Base-by-base conservation (phyloP, 2,329 filamentous ascomycete species). In the Pyricularia sp. region DNA sequence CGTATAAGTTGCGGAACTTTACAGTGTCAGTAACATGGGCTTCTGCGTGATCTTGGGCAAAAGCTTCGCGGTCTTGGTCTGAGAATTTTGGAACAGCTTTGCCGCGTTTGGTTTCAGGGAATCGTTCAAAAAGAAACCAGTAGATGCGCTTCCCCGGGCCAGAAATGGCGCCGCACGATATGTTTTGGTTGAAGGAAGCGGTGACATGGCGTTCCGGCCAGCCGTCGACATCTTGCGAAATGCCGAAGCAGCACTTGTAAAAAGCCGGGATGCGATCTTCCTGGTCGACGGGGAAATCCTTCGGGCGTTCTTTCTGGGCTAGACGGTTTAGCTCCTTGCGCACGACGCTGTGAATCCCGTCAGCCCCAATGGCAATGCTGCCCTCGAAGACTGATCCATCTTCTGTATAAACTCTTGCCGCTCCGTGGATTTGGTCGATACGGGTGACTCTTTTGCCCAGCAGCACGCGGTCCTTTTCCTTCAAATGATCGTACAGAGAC, bases 401-500 rank as follows among this genome's bases (percentile, higher is more conserved):
- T 4, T 69, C 66, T 0, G 76, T 78, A 2, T 64, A 71, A 0
- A 80, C 79, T 0, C 70, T 69, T 4, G 79, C 78, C 2, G 73
- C 72, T 4, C 72, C 66, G 0, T 72, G 70, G 5, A 67, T 42
- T 10, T 70, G 70, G 4, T 73, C 70, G 25, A 81, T 73, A 2
- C 71, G 71, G 4, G 70, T 65, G 7, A 81, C 76, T 4, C 70
- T 71, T 31, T 76, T 75, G 5, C 72, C 73, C 0, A 74, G 73
- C 1, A 75, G 58, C 3, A 81, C 71, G 14, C 76, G 77, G 1
- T 75, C 72, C 61, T 78, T 82, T 58, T 78, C 68, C 25, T 73
- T n/a, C 0, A 81, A 67, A 0, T 77, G 72, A 5, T 77, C 70
- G 65, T 80, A 79, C 0, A 82, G 68, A 0, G 75, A 68, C 64